Percentiles rank a stretch among this genome's conserved stretches.
Evolutionary conservation across 805 yeast species (phyloP).

Genomic region (Phaffomyces thermotolerans): DNA sequence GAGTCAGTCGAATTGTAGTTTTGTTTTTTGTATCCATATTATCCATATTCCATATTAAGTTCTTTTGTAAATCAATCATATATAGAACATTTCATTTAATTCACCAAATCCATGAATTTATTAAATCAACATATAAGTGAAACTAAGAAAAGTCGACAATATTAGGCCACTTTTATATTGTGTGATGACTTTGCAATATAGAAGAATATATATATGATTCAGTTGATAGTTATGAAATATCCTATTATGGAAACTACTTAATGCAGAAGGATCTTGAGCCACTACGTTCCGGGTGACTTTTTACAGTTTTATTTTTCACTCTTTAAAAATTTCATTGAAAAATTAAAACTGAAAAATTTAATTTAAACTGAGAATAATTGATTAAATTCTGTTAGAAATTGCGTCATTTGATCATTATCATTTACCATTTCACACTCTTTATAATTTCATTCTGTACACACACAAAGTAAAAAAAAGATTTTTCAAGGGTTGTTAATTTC

Average conservation of each 20-base stretch:
- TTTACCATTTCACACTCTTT: neutral
- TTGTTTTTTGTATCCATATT: too few species aligned
- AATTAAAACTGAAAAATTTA: constrained; percentile 6
- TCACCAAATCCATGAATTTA: too few species aligned
- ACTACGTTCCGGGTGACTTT: constrained; percentile 3
- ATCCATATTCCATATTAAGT: too few species aligned
- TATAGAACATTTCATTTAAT: too few species aligned
- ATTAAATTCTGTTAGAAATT: neutral
- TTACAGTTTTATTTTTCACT: neutral
- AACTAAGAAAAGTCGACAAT: too few species aligned
- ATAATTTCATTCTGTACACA: neutral
- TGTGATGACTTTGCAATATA: too few species aligned
- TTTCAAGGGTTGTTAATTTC: neutral
- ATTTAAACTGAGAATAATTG: neutral
- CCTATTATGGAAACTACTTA: neutral
- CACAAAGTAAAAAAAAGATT: neutral
- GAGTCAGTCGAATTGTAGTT: neutral
- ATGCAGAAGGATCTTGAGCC: neutral
- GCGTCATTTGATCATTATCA: neutral
- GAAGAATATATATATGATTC: too few species aligned
- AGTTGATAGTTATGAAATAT: too few species aligned
- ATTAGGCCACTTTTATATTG: too few species aligned
- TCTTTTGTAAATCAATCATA: too few species aligned
- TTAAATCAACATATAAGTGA: too few species aligned
- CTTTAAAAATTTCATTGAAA: neutral